A percentile compares a stretch with the other conserved stretches of the same genome.
phyloP scores from a whole-genome alignment of 768 basidiomycete genomes.

The Phylloporus sp. region DNA sequence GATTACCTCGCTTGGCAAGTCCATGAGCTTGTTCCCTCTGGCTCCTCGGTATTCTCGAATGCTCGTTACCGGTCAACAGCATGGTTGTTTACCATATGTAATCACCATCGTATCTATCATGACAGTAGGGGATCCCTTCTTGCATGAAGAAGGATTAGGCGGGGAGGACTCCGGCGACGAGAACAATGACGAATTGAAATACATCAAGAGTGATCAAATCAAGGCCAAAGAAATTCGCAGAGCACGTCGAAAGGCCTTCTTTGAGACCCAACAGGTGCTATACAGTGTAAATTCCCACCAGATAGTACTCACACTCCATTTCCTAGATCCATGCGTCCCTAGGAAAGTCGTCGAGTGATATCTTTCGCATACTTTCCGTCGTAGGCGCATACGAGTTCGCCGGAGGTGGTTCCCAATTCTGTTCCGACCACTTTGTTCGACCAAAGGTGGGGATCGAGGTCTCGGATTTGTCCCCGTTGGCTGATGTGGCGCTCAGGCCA shows the following conservation, averaged over 20 bases:
- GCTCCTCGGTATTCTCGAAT: conserved; percentile 95
- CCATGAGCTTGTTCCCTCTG: conserved; percentile 92
- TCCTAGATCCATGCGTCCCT: conserved; percentile 71
- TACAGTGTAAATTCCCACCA: not conserved
- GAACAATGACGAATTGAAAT: conserved; percentile 34
- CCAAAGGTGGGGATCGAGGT: conserved; percentile 58
- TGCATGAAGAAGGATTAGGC: conserved; percentile 71
- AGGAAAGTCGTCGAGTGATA: conserved; percentile 77
- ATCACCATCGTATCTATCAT: conserved; percentile 87
- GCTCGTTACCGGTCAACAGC: conserved; percentile 81
- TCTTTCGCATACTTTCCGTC: conserved; percentile 87
- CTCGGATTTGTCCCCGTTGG: not conserved
- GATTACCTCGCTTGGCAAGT: conserved; percentile 86
- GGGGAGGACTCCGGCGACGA: conserved; percentile 40
- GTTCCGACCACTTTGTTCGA: conserved; percentile 84
- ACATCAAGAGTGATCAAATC: conserved; percentile 45
- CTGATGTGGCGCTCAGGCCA: conserved; percentile 54
- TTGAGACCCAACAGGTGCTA: conserved; percentile 73
- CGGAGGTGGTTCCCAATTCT: conserved; percentile 77
- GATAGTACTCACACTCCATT: not conserved
- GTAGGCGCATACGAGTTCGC: conserved; percentile 95
- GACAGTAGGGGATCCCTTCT: conserved; percentile 93
- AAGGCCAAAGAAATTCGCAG: conserved; percentile 57
- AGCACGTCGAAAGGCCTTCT: conserved; percentile 71
- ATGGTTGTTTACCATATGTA: conserved; percentile 89